A percentile compares a stretch with the other conserved stretches of the same genome.
Evolutionary conservation across 192 early-diverging fungal species (phyloP).

Genomic region (Backusella westeae): DNA sequence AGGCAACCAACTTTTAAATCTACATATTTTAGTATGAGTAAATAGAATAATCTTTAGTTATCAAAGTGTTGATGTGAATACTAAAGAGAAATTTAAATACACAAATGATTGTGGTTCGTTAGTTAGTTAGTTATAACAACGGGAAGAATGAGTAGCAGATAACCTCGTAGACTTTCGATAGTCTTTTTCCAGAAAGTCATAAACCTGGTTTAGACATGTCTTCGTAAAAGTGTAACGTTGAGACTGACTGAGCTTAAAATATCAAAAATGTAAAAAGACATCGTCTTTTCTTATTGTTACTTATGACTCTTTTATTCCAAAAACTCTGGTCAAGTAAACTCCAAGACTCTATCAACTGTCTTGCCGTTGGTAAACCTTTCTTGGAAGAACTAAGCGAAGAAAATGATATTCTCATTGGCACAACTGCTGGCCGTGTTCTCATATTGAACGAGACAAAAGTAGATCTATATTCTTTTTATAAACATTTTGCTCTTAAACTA

Average conservation of each 20-base stretch:
- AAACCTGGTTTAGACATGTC: too few species aligned
- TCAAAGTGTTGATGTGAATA: too few species aligned
- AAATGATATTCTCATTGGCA: conserved; percentile 36
- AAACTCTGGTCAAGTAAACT: conserved; percentile 25
- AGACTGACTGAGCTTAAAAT: background rate
- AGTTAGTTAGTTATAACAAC: too few species aligned
- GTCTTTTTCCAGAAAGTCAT: too few species aligned
- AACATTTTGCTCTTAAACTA: background rate
- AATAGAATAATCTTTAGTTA: too few species aligned
- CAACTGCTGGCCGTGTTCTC: conserved; percentile 26
- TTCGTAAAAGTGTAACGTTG: too few species aligned
- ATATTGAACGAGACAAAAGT: conserved; percentile 38
- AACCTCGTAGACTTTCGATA: too few species aligned
- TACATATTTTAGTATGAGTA: too few species aligned
- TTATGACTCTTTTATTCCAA: conserved; percentile 7
- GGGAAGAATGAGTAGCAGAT: too few species aligned
- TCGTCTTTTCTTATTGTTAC: background rate
- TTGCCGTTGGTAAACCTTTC: conserved; percentile 36
- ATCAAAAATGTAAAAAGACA: background rate
- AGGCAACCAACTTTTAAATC: too few species aligned
- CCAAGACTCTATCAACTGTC: conserved; percentile 29
- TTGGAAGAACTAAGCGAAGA: conserved; percentile 33
- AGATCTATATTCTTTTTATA: background rate
- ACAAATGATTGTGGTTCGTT: too few species aligned
- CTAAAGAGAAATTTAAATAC: too few species aligned